Evolutionary conservation across 2,329 filamentous ascomycete genomes (phyloP).

Genomic region (Alternaria alternata): DNA sequence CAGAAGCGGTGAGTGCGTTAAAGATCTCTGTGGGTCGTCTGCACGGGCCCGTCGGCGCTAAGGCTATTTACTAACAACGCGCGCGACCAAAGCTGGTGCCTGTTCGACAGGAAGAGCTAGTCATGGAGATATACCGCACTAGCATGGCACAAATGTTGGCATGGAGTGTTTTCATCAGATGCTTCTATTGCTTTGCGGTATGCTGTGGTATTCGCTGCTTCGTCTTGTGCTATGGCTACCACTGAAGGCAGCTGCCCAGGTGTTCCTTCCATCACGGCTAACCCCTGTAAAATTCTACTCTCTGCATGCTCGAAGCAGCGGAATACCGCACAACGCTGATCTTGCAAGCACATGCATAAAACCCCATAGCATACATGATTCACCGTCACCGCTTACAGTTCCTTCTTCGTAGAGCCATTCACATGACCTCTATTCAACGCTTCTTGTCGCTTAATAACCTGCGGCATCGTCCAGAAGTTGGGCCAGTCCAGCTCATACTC

Average conservation of each 20-base stretch:
- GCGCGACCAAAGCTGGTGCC: conserved; percentile 18
- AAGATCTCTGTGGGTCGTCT: conserved; percentile 36
- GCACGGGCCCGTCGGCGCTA: conserved; percentile 32
- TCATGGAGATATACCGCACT: not conserved
- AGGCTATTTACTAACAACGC: conserved; percentile 29
- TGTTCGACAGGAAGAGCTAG: not conserved
- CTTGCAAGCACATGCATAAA: conserved; percentile 2
- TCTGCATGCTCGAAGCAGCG: not conserved
- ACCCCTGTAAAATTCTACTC: not conserved
- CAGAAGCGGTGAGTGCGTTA: conserved; percentile 41
- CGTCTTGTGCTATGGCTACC: not conserved
- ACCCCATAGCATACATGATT: not conserved
- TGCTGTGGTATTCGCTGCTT: not conserved
- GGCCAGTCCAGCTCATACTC: conserved; percentile 78
- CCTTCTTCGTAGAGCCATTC: conserved; percentile 46
- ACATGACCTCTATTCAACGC: conserved; percentile 14
- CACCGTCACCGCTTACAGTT: conserved; percentile 17
- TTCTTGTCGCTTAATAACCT: conserved; percentile 53
- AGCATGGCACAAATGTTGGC: not conserved
- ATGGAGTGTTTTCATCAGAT: not conserved
- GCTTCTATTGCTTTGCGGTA: not conserved
- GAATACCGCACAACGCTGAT: conserved; percentile 4
- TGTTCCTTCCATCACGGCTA: not conserved
- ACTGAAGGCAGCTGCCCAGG: not conserved
- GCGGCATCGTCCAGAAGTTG: conserved; percentile 63